Conservation (phyloP, 352 stramenopile genomes). For the Thalassiosira allenii region DNA sequence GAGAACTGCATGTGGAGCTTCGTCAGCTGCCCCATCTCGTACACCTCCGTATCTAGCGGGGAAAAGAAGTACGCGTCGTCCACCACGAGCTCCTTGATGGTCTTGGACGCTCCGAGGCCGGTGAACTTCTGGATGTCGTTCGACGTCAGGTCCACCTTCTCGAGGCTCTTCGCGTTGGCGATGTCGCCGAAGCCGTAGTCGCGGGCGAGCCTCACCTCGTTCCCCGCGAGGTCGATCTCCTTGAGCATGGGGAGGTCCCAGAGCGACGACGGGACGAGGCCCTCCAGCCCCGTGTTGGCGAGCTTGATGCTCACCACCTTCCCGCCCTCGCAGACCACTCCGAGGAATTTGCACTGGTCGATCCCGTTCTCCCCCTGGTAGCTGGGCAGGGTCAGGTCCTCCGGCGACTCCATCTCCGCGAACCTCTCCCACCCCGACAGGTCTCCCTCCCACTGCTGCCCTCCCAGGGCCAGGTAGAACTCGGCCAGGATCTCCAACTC, state of each 20-base stretch:
- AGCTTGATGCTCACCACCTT: constrained; percentile 40
- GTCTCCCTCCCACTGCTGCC: constrained; percentile 63
- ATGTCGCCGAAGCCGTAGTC: constrained; percentile 66
- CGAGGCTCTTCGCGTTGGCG: constrained; percentile 53
- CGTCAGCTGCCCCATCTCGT: constrained; percentile 53
- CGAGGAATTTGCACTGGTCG: constrained; percentile 56
- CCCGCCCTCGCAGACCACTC: constrained; percentile 45
- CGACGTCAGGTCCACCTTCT: constrained; percentile 61
- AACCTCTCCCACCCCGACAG: constrained; percentile 61
- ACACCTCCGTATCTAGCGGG: constrained; percentile 51
- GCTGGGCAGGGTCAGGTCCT: constrained; percentile 56
- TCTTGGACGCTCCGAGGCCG: constrained; percentile 51
- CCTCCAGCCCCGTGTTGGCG: constrained; percentile 54
- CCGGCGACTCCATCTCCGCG: constrained; percentile 44
- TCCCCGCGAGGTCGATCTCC: constrained; percentile 61
- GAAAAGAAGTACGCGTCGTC: constrained; percentile 64
- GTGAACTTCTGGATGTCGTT: constrained; percentile 68
- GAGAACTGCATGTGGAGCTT: constrained; percentile 65
- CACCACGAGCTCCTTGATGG: constrained; percentile 49
- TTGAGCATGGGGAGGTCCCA: constrained; percentile 50
- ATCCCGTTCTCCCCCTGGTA: constrained; percentile 45
- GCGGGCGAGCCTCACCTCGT: constrained; percentile 60
- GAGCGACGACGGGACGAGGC: constrained; percentile 55
- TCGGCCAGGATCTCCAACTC: constrained; percentile 68
- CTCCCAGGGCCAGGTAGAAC: constrained; percentile 68